Evolutionary conservation across 2,329 filamentous ascomycete genomes (phyloP), one percentile per base, ranked within the genome.

Genomic region (Aureobasidium sp.): DNA sequence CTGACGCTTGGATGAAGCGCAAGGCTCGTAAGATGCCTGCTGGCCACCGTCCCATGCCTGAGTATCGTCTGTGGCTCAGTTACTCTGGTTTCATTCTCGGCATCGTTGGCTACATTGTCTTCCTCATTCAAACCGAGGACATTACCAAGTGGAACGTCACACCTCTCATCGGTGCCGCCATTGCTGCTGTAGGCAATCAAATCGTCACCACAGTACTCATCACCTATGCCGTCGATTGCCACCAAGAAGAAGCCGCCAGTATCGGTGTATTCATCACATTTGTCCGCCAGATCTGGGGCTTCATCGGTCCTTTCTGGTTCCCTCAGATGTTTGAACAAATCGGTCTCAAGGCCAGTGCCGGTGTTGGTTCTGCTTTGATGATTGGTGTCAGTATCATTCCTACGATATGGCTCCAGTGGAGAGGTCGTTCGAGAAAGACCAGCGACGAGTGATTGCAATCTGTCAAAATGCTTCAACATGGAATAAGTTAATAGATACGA

Each of bases 151-250:
- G 76, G 74, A 78, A 80, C 54, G 70, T 80, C 4, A 79, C 76
- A 0, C 79, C 79, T 0, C 65, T 79, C 11, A 60, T 82, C 14
- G 79, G 79, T 4, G 72, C 71, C 5, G 79, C 71, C 1, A 72
- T 74, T 32, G 67, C 69, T 0, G 74, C 73, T 0, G 75, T 72
- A 4, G 80, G 80, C 0, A 81, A 81, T 55, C 80, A 83, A 63
- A 75, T 84, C 37, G 71, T 82, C 14, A 83, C 80, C 0, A 83
- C 80, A 0, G 75, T 82, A 2, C 61, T 80, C 38, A 76, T 81
- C 21, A 82, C 80, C 0, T 83, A 81, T 61, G 75, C 79, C 0
- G 75, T 84, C 1, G 80, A 83, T 58, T 79, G 77, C 59, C 74
- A 80, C 56, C 71, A 68, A 2, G 69, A 77, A 24, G 71, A 79